Conservation (phyloP, 1,139 yeast genomes). For the Saccharomyces hybrid region DNA sequence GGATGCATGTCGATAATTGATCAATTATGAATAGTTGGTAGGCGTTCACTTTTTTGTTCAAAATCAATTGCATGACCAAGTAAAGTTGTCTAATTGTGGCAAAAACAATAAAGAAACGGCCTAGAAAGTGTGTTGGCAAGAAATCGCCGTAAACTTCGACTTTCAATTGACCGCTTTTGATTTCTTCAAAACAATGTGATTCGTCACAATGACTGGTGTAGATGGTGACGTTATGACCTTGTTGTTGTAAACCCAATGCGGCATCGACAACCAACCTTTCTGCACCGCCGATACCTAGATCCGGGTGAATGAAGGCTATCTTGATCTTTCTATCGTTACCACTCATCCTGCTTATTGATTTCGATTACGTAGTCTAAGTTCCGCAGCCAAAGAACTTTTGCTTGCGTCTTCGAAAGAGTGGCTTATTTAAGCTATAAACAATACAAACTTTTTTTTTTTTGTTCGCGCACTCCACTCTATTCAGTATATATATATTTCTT, state of each 20-base stretch:
- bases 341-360: not conserved
- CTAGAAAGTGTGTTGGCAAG: slow-evolving; percentile 61
- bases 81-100: slow-evolving; percentile 80
- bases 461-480: not conserved
- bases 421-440: too few species aligned
- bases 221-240: slow-evolving; percentile 58
- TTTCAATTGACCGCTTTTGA: slow-evolving; percentile 47
- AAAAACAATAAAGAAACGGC: slow-evolving; percentile 69
- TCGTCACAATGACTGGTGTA: slow-evolving; percentile 88
- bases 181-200: slow-evolving; percentile 86
- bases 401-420: too few species aligned
- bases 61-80: slow-evolving; percentile 45
- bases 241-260: slow-evolving; percentile 73
- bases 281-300: slow-evolving; percentile 95
- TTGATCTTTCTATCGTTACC: slow-evolving; percentile 23
- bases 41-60: slow-evolving; percentile 40
- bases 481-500: not conserved
- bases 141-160: slow-evolving; percentile 76
- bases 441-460: too few species aligned
- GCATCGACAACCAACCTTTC: slow-evolving; percentile 93
- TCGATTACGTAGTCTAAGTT: too few species aligned
- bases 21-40: slow-evolving; percentile 79
- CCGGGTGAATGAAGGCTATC: slow-evolving; percentile 95
- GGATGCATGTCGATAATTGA: slow-evolving; percentile 81
- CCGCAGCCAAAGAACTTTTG: too few species aligned